A percentile compares a stretch with the other conserved stretches of the same genome.
These are phyloP conservation scores for Aspergillus coremiiformis DNA, from an alignment of 495 filamentous ascomycete species.

Conservation along the genomic window DNA sequence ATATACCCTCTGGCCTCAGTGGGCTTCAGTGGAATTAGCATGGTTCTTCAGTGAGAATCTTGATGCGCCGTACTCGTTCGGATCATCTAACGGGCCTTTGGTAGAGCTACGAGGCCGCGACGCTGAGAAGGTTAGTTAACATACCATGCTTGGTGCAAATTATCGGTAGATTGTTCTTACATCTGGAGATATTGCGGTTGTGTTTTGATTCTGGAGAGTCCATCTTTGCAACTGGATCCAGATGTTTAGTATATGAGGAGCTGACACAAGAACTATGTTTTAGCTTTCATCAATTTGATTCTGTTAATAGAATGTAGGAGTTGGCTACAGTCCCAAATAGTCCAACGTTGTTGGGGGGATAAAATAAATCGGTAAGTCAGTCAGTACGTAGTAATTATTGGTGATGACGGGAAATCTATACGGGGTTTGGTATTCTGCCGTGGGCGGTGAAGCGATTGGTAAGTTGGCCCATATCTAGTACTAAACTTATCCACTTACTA, in stretches of 20 bases:
- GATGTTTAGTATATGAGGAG: background rate
- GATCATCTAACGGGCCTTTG: constrained; percentile 43
- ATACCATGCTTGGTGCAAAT: background rate
- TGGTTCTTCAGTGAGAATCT: background rate
- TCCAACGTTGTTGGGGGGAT: too few species aligned
- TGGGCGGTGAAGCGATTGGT: constrained; percentile 20
- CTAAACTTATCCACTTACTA: constrained; percentile 6
- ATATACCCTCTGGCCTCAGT: constrained; percentile 11
- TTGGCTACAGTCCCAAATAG: background rate
- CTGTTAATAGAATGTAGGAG: background rate
- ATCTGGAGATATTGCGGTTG: constrained; percentile 32
- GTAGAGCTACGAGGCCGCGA: constrained; percentile 45
- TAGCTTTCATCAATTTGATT: background rate
- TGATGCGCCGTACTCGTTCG: constrained; percentile 37
- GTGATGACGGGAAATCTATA: background rate
- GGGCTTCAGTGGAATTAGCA: constrained; percentile 24
- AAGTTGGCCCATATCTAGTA: constrained; percentile 21
- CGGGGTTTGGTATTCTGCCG: constrained; percentile 16
- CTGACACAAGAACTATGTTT: background rate
- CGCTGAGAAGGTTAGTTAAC: constrained; percentile 23
- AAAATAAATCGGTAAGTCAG: too few species aligned
- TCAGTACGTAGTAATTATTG: background rate
- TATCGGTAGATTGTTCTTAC: constrained; percentile 20
- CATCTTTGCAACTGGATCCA: constrained; percentile 17
- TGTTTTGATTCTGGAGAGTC: constrained; percentile 21